A percentile compares a stretch with the other conserved stretches of the same genome.
Evolutionary conservation across 345 rosid species (phyloP).

Genomic region (Hibiscus trionum): DNA sequence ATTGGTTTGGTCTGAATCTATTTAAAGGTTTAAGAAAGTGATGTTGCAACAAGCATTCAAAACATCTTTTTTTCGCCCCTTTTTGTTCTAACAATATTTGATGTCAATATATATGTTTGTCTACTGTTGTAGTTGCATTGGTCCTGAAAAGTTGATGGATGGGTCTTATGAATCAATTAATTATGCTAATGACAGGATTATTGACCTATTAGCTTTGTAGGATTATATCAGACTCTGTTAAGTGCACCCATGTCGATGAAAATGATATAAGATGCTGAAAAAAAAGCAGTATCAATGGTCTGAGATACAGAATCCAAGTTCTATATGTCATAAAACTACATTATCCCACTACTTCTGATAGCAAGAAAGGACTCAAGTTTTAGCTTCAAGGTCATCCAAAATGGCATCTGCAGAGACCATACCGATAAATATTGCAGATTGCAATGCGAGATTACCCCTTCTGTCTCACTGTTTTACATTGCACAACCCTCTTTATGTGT

Average conservation of each 20-base stretch:
- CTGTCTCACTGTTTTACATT: not conserved
- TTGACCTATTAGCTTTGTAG: not conserved
- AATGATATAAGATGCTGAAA: not conserved
- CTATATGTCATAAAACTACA: not conserved
- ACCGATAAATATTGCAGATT: not conserved
- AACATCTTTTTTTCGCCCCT: not conserved
- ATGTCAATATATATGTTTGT: not conserved
- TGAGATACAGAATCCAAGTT: not conserved
- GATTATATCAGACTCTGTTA: too few relatives aligned
- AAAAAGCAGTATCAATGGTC: not conserved
- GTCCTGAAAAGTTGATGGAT: not conserved
- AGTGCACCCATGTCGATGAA: not conserved
- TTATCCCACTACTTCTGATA: not conserved
- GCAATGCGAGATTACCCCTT: not conserved
- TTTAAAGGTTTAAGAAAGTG: not conserved
- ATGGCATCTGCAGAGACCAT: not conserved
- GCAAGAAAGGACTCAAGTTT: not conserved
- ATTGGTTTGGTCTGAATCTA: not conserved
- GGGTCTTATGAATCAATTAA: not conserved
- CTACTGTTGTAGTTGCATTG: not conserved
- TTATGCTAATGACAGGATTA: not conserved
- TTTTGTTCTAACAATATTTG: not conserved
- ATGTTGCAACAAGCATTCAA: not conserved
- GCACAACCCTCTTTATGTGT: not conserved
- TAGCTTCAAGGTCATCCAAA: conserved; percentile 2